phyloP scores from a whole-genome alignment of 345 rosid genomes.

The Luvunga scandens region DNA sequence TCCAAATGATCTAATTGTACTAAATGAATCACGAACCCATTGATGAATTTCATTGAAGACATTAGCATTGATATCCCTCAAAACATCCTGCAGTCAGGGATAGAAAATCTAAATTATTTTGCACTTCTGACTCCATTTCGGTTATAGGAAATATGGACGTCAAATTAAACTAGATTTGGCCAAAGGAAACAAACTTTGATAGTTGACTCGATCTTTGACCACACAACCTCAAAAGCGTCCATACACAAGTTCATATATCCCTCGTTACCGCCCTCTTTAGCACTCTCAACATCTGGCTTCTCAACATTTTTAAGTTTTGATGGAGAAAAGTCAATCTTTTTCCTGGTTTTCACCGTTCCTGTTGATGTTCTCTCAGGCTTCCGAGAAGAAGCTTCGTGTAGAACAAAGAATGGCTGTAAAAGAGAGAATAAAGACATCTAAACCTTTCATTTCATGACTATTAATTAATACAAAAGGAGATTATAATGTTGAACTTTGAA shows the following conservation, averaged over 20 bases:
- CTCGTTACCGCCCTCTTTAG: constrained; percentile 26
- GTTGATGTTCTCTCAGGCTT: constrained; percentile 36
- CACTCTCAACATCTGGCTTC: constrained; percentile 23
- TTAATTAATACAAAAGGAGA: not conserved
- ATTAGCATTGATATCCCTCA: constrained; percentile 46
- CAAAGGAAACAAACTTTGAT: constrained; percentile 41
- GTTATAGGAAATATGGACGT: not conserved
- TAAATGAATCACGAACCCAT: constrained; percentile 73
- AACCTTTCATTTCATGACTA: not conserved
- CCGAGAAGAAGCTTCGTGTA: constrained; percentile 45
- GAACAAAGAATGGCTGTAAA: constrained; percentile 67
- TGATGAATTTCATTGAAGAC: constrained; percentile 57
- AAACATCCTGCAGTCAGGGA: constrained; percentile 57
- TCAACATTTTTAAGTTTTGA: constrained; percentile 22
- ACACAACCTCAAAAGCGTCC: constrained; percentile 61
- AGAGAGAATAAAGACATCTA: not conserved
- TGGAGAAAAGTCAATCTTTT: constrained; percentile 53
- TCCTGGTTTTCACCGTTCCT: constrained; percentile 37
- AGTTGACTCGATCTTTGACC: constrained; percentile 62
- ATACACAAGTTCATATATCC: constrained; percentile 28
- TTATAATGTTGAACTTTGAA: not conserved
- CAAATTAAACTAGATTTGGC: not conserved
- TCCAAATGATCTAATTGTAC: constrained; percentile 41
- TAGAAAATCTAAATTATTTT: constrained; percentile 1
- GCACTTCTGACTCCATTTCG: not conserved